Evolutionary conservation across 306 rosid genomes (phyloP), one percentile per base, ranked within the genome.

Genomic region (Vachellia pachyceras): DNA sequence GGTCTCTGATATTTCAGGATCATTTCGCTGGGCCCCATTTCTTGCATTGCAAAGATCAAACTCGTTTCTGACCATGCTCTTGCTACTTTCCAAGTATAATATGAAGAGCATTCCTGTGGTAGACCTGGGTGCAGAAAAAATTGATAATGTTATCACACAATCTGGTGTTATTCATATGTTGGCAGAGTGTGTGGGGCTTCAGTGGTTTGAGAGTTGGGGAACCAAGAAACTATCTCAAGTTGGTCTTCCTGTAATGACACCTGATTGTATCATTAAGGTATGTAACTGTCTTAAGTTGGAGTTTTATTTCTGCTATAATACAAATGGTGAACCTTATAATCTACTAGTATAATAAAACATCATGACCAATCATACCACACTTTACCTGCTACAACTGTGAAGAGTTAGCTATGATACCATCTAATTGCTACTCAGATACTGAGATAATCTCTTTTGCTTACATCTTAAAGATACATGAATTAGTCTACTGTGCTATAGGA

Each of bases 141-240:
- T 91, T 78, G 95, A 91, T 70, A 90, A 86, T 80, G 80, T 94
- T 40, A 84, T 94, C 84, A 91, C 98, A 39, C 98, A 94, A 82
- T 87, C 95, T 72, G 72, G 95, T 42, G 97, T 94, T 22, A 91
- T 94, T 68, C 98, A 94, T 80, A 90, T 91, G 98, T 76, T 91
- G 82, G 95, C 86, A 2, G 98, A 94, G 81, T 94, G 98, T 66
- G 87, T 89, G n/a, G 98, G 98, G 52, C 95, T 94, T 88, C 97
- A 94, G 64, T 94, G 98, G 98, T 94, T 94, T 61, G 97, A 94
- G 82, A 92, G 88, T 82, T 94, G 98, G 98, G 98, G 98, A 81
- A 91, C 87, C 80, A 91, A 87, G 85, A 94, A 86, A 55, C 81
- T 94, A 5, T 85, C 91, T 4, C 90, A 94, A 75, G 87, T 94